Evolutionary conservation across 176 grass and related monocot genomes (phyloP).

Genomic region (Phyllostachys edulis): DNA sequence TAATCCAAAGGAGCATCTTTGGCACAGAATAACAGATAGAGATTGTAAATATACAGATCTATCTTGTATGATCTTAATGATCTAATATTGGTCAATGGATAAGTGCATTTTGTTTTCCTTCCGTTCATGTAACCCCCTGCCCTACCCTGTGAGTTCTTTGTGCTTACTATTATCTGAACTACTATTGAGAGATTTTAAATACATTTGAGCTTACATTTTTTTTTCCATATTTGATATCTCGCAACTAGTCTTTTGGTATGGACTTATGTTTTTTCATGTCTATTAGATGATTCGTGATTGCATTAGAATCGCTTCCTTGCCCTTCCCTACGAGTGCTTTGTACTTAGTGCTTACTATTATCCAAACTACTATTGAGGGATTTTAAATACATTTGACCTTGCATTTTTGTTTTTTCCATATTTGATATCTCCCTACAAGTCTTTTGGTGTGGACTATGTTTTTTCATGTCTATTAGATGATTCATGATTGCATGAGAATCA

Average conservation of each 20-base stretch:
- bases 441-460: not conserved
- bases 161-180: not conserved
- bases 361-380: no score
- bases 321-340: no score
- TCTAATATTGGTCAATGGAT: not conserved
- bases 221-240: not conserved
- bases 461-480: not conserved
- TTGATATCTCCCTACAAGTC: not conserved
- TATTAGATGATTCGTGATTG: not conserved
- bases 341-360: no score
- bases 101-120: not conserved
- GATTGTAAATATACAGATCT: not conserved
- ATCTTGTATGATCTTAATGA: not conserved
- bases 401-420: not conserved
- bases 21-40: not conserved
- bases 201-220: not conserved
- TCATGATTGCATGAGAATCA: not conserved
- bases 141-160: not conserved
- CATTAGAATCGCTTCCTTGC: not conserved
- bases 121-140: not conserved
- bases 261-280: not conserved
- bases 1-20: not conserved
- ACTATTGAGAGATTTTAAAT: not conserved
- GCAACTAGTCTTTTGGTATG: not conserved
- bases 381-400: no score